Base-by-base conservation (phyloP, 164 flowering plant species). In the Aristolochia fimbriata region DNA sequence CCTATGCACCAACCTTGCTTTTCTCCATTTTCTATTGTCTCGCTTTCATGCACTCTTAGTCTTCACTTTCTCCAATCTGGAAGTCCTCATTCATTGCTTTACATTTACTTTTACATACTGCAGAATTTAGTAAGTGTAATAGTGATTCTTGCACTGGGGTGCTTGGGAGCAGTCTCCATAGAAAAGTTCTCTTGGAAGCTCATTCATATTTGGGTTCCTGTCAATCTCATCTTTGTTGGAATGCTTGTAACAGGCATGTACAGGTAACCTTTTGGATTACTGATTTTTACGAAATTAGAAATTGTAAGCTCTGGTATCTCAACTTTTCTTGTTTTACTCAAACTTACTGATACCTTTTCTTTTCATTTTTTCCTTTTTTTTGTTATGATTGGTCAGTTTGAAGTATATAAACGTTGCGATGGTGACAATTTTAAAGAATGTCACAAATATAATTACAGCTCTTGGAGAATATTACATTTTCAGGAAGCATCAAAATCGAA, bases 371-470 rank as follows among this genome's bases (percentile, higher is more conserved):
- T 37, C 12, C n/a, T n/a, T n/a, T 37, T 0, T 37, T 37, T 37
- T 37, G 30, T 37, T 7, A 37, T 7, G 7, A 37, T 7, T 37
- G 9, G 43, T 68, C 91, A 86, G 93, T 72, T 78, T 88, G 84
- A 86, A 78, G 65, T 70, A 80, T 78, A 79, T 84, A 54, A 88
- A 88, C 67, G 69, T 88, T 71, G 93, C 93, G 59, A 86, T 88
- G 96, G 96, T 88, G 73, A 86, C 94, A 48, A 80, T 88, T 68
- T 76, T 88, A 77, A 88, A 88, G 87, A 88, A 88, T 55, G 57
- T 84, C 76, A 86, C 93, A 41, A 86, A 88, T 71, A 81, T 88
- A 57, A 49, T 88, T 51, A 83, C 91, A 22, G 93, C 96, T 56
- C 25, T 83, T 58, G 93, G 93, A 51, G 96, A 88, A 69, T 24